A percentile compares a stretch with the other conserved stretches of the same genome.
phyloP scores from a whole-genome alignment of 2,329 filamentous ascomycete species.

The Blastomyces emzantsi region DNA sequence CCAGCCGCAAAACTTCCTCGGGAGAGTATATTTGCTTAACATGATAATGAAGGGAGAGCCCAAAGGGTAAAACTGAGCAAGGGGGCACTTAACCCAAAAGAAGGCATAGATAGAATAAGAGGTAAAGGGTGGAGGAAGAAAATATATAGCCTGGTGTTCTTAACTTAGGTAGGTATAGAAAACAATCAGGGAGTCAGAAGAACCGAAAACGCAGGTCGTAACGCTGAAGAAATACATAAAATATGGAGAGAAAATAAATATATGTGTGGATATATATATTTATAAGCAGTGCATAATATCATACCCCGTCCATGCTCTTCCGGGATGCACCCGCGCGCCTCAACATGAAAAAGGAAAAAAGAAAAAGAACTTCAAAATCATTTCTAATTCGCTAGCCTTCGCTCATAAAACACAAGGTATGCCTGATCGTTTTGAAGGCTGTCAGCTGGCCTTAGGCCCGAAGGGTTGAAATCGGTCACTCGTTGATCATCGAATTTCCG shows the following conservation, averaged over 20 bases:
- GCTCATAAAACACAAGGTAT: slow-evolving; percentile 57
- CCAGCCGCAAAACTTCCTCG: no score
- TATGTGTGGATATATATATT: no score
- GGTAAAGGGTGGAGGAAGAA: no score
- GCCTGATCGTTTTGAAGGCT: slow-evolving; percentile 54
- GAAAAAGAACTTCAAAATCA: background rate
- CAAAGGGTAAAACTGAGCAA: no score
- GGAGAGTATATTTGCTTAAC: no score
- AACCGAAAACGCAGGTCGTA: background rate
- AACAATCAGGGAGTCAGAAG: background rate
- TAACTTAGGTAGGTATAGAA: background rate
- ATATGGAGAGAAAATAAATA: background rate
- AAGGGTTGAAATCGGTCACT: slow-evolving; percentile 49
- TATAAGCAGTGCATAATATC: background rate
- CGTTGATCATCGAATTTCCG: slow-evolving; percentile 52
- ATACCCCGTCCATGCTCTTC: background rate
- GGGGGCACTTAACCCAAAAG: no score
- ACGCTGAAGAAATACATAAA: background rate
- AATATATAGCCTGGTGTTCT: background rate
- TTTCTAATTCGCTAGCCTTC: slow-evolving; percentile 34
- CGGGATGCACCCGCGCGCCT: no score
- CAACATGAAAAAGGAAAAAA: background rate
- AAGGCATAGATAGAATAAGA: no score
- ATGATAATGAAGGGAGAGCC: no score
- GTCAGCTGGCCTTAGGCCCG: slow-evolving; percentile 39